Conservation (phyloP, 805 yeast genomes). For the Kregervanrija pseudodelftensis region DNA sequence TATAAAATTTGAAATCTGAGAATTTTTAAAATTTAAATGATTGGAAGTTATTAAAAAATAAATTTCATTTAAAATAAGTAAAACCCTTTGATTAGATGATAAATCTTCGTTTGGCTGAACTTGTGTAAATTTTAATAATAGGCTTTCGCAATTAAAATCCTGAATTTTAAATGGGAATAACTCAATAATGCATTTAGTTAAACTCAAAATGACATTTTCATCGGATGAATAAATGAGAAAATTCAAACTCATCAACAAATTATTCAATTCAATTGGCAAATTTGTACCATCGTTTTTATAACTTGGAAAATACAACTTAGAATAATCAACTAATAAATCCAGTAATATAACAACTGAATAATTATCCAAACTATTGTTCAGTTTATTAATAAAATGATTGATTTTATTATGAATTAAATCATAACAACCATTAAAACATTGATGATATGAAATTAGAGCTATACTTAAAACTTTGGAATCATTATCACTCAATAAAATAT, state of each 20-base stretch:
- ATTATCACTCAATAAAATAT: conserved; percentile 54
- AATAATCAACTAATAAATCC: conserved; percentile 61
- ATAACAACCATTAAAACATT: conserved; percentile 48
- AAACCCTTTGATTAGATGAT: conserved; percentile 3
- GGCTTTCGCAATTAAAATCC: conserved; percentile 41
- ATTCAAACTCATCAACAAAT: conserved; percentile 43
- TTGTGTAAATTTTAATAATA: conserved; percentile 32
- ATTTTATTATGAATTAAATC: conserved; percentile 67
- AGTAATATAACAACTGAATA: conserved; percentile 60
- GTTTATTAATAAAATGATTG: conserved; percentile 34
- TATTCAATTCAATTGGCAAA: conserved; percentile 39
- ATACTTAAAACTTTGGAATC: conserved; percentile 63
- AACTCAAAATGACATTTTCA: conserved; percentile 54
- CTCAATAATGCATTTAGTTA: conserved; percentile 47
- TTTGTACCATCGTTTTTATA: conserved; percentile 1
- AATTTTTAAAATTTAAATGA: conserved; percentile 29
- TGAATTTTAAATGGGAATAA: conserved; percentile 53
- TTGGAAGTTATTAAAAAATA: conserved; percentile 23
- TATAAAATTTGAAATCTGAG: conserved; percentile 41
- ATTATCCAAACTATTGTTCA: conserved; percentile 51
- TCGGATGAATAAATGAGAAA: conserved; percentile 44
- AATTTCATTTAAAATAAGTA: conserved; percentile 12
- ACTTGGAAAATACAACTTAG: conserved; percentile 46
- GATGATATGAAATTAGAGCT: conserved; percentile 51
- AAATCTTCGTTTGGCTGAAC: neutral